Conservation (phyloP, 495 filamentous ascomycete genomes). For the Cudoniella acicularis region DNA sequence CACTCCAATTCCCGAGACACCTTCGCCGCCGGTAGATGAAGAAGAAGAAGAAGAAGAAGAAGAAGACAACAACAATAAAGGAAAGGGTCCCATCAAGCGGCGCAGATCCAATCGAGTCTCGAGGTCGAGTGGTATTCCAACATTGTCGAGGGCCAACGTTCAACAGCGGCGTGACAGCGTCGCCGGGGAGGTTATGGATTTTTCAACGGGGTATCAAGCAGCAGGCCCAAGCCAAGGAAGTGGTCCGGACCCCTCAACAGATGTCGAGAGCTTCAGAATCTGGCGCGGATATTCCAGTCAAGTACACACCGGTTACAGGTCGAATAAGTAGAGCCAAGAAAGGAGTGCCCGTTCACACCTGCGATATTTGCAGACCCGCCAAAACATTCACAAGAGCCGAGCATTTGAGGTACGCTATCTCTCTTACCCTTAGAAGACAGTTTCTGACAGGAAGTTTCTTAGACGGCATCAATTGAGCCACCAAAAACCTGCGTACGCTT, state of each 20-base stretch:
- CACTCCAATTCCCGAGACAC: conserved; percentile 8
- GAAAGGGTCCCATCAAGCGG: conserved; percentile 14
- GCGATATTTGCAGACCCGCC: conserved; percentile 40
- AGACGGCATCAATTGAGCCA: conserved; percentile 90
- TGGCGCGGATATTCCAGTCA: conserved; percentile 39
- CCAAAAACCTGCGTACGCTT: conserved; percentile 64
- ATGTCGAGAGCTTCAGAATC: conserved; percentile 21
- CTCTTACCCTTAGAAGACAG: neutral
- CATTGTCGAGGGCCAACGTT: conserved; percentile 1
- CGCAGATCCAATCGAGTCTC: conserved; percentile 23
- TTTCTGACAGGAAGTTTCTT: neutral
- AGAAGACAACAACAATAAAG: conserved; percentile 2
- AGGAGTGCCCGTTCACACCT: conserved; percentile 73
- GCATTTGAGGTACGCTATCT: conserved; percentile 63
- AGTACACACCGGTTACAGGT: conserved; percentile 66
- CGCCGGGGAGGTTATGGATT: conserved; percentile 18
- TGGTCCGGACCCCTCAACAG: conserved; percentile 14
- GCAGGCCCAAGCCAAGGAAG: conserved; percentile 13
- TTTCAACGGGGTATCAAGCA: conserved; percentile 7
- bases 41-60: neutral
- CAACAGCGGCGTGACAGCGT: conserved; percentile 13
- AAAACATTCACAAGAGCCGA: conserved; percentile 80
- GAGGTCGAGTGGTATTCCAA: neutral
- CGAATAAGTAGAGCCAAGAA: conserved; percentile 82
- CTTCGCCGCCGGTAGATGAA: conserved; percentile 13